These are phyloP conservation scores for Tolypocladium sp. DNA, from an alignment of 2,329 filamentous ascomycete species.

Conservation along the genomic window DNA sequence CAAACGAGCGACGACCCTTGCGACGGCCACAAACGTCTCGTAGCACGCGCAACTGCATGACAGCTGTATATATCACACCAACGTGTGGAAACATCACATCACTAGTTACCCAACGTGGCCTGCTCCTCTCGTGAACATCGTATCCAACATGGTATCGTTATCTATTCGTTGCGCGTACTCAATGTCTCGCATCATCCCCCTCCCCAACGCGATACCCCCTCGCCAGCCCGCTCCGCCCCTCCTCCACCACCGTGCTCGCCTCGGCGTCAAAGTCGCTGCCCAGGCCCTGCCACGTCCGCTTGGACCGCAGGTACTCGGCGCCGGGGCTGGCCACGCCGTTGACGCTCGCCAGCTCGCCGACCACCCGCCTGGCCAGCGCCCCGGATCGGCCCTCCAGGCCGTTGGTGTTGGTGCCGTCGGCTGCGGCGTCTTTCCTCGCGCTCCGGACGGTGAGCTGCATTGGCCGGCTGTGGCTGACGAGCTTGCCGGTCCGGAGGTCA, in stretches of 20 bases:
- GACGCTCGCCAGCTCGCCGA: slow-evolving; percentile 66
- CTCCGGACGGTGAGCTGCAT: slow-evolving; percentile 43
- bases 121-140: background rate
- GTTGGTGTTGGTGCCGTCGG: slow-evolving; percentile 6
- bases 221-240: slow-evolving; percentile 81
- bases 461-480: slow-evolving; percentile 70
- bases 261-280: slow-evolving; percentile 71
- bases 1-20: background rate
- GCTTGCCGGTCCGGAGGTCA: slow-evolving; percentile 78
- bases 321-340: slow-evolving; percentile 86
- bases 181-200: slow-evolving; percentile 16
- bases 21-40: background rate
- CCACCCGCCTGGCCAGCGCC: slow-evolving; percentile 47
- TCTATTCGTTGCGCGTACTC: background rate
- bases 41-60: background rate
- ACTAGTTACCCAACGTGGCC: background rate
- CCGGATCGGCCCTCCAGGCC: slow-evolving; percentile 7
- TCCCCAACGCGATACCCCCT: slow-evolving; percentile 77
- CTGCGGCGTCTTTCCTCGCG: slow-evolving; percentile 6
- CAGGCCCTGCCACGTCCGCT: slow-evolving; percentile 84
- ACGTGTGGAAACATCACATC: background rate
- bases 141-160: background rate
- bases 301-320: slow-evolving; percentile 73
- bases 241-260: slow-evolving; percentile 62
- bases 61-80: background rate